Evolutionary conservation across 768 basidiomycete genomes (phyloP), one percentile per base, ranked within the genome.

Genomic region (Pholiota molesta): DNA sequence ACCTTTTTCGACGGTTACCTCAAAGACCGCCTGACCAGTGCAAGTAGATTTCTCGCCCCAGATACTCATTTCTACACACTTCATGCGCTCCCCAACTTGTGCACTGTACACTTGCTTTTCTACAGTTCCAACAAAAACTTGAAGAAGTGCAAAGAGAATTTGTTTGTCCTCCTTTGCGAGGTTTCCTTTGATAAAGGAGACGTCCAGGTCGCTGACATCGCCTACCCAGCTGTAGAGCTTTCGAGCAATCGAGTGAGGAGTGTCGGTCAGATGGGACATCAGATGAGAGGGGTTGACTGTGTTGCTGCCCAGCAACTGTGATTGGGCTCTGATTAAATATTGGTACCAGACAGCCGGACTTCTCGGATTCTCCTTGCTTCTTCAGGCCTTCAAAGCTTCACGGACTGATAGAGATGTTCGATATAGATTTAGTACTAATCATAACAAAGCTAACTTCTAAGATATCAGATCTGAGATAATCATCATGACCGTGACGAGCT

Each of bases 1-100:
- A 77, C 79, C 79, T 72, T 72, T 63, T 4, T 72, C 71, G 9
- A 82, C 74, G 4, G 71, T 72, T 6, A 80, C 73, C 64, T 83
- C 79, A 28, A 78, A 75, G 2, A 79, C 67, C 0, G 75, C 77
- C 63, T 79, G 73, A 28, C 73, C 77, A 61, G 49, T 55, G 16
- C 64, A 64, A 0, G 62, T 40, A 9, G 52, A 52, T 10, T 59
- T 63, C 42, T 64, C 60, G 10, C 68, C 68, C 62, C 62, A 74
- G 5, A 81, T 71, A 47, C 79, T 78, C 23, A 77, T 71, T 63
- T 80, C 78, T 2, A 73, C 60, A 19, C 77, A 45, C 61, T 70
- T 73, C 31, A 82, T 53, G n/a, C 76, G 70, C 58, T 72, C 69
- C 5, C 82, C 81, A 19, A 81, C 66, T 11, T 71, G 68, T 5